A percentile compares a stretch with the other conserved stretches of the same genome.
Conservation (phyloP, 495 filamentous ascomycete species). For the Aspergillus diversus region DNA sequence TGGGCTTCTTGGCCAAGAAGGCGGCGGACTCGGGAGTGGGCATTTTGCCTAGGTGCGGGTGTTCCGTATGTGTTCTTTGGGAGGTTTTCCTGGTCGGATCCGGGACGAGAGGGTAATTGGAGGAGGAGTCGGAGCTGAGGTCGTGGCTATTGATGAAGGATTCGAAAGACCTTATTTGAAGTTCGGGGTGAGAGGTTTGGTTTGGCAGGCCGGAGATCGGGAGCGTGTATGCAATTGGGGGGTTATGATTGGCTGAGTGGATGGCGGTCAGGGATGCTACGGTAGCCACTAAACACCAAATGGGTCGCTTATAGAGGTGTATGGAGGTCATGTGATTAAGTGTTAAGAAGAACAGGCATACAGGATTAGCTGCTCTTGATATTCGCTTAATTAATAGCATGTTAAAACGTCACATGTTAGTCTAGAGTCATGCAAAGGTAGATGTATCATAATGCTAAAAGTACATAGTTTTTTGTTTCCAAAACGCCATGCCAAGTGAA, state of each 20-base stretch:
- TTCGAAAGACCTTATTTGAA: neutral
- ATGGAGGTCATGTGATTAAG: constrained; percentile 1
- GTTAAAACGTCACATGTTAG: neutral
- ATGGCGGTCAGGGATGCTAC: constrained; percentile 13
- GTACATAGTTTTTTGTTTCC: constrained; percentile 1
- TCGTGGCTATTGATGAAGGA: too few relatives aligned
- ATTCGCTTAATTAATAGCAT: too few relatives aligned
- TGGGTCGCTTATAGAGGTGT: neutral
- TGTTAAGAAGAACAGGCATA: neutral
- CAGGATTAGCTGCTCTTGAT: neutral
- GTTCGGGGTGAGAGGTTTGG: neutral
- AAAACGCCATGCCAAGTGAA: constrained; percentile 21
- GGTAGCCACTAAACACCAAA: neutral
- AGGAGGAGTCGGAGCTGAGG: neutral
- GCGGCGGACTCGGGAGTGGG: constrained; percentile 90
- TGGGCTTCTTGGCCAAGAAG: constrained; percentile 95
- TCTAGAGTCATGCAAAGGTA: constrained; percentile 23
- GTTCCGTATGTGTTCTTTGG: neutral
- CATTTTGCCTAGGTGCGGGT: constrained; percentile 35
- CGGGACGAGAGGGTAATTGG: neutral
- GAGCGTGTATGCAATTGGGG: constrained; percentile 25
- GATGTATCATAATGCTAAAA: constrained; percentile 20
- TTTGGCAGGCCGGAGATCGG: constrained; percentile 10
- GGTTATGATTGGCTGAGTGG: constrained; percentile 25
- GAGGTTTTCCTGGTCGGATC: constrained; percentile 3